phyloP scores from a whole-genome alignment of 2,329 filamentous ascomycete genomes.

The Nigrospora oryzae region DNA sequence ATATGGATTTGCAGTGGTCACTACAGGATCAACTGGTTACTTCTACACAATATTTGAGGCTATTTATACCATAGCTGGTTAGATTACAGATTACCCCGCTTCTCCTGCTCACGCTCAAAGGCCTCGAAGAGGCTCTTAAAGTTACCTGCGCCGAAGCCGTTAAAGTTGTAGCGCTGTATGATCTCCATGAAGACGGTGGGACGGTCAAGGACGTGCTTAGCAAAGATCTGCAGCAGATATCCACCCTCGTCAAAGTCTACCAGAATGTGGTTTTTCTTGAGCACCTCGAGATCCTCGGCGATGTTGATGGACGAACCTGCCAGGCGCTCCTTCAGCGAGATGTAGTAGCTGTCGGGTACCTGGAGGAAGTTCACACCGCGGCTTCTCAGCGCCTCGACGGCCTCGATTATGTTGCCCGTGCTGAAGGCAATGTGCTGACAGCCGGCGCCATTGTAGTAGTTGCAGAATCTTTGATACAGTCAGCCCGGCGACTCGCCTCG shows the following conservation, averaged over 20 bases:
- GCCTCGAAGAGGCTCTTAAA: background rate
- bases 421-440: background rate
- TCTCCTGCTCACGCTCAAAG: background rate
- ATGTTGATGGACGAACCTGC: background rate
- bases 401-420: background rate
- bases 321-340: background rate
- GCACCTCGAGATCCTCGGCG: background rate
- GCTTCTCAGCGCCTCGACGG: background rate
- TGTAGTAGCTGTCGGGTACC: background rate
- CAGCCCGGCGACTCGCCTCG: background rate
- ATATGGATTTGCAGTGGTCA: no score
- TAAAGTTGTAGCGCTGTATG: background rate
- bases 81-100: background rate
- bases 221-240: background rate
- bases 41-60: no score
- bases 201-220: background rate
- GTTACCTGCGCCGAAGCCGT: background rate
- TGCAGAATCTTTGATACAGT: background rate
- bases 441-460: background rate
- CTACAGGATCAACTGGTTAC: no score
- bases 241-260: background rate
- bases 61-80: no score
- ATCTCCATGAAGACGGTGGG: background rate
- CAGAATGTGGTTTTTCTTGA: background rate
- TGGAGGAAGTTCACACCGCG: background rate